Conservation (phyloP, 805 yeast species). For the Barnettozyma californica region DNA sequence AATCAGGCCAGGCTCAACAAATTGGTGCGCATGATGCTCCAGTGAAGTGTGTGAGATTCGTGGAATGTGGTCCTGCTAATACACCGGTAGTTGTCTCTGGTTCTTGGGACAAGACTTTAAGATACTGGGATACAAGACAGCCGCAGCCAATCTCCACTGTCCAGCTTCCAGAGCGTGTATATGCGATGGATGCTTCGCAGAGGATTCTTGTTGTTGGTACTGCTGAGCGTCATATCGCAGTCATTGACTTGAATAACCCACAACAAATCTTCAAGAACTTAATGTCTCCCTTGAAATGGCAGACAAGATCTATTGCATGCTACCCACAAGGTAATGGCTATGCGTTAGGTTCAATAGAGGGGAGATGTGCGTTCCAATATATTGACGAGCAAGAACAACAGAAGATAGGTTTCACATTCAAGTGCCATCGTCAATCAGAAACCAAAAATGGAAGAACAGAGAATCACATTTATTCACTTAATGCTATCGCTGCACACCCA, state of each 20-base stretch:
- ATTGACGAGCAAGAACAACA: slow-evolving; percentile 76
- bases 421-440: slow-evolving; percentile 81
- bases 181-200: slow-evolving; percentile 79
- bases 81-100: slow-evolving; percentile 80
- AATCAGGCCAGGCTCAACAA: slow-evolving; percentile 75
- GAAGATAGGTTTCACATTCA: slow-evolving; percentile 78
- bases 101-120: slow-evolving; percentile 93
- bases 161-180: slow-evolving; percentile 84
- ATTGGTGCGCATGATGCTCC: slow-evolving; percentile 84
- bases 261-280: slow-evolving; percentile 69
- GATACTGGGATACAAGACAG: slow-evolving; percentile 91
- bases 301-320: slow-evolving; percentile 77
- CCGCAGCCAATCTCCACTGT: slow-evolving; percentile 78
- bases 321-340: slow-evolving; percentile 90
- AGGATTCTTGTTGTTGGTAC: slow-evolving; percentile 88
- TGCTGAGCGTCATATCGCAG: slow-evolving; percentile 78
- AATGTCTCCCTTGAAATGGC: slow-evolving; percentile 81
- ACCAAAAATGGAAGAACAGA: slow-evolving; percentile 48
- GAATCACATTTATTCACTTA: slow-evolving; percentile 70
- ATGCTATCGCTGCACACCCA: slow-evolving; percentile 83
- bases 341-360: slow-evolving; percentile 91
- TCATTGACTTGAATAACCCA: slow-evolving; percentile 79
- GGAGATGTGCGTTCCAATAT: slow-evolving; percentile 92
- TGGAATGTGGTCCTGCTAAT: slow-evolving; percentile 79
- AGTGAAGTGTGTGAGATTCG: slow-evolving; percentile 68